Percentiles rank a stretch among this genome's conserved stretches.
phyloP scores from a whole-genome alignment of 164 flowering plant species.

The Aristolochia fimbriata region DNA sequence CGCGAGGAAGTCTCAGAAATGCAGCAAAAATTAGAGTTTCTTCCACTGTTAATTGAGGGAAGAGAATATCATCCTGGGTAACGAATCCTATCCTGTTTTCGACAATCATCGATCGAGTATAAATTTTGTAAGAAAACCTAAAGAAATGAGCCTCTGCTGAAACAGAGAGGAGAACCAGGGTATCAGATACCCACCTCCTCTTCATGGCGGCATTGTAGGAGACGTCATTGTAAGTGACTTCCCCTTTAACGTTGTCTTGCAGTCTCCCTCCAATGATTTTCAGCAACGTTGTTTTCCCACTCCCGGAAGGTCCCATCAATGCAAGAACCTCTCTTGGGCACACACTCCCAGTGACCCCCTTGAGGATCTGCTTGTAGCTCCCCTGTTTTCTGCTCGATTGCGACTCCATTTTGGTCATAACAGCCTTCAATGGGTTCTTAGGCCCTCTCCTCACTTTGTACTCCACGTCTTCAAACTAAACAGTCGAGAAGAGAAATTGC shows the following conservation, averaged over 20 bases:
- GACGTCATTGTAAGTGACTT: slow-evolving; percentile 67
- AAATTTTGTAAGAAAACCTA: too few species aligned
- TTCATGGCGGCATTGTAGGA: slow-evolving; percentile 72
- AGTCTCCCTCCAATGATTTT: slow-evolving; percentile 80
- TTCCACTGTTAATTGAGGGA: slow-evolving; percentile 90
- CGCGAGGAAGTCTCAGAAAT: slow-evolving; percentile 70
- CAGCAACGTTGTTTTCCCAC: slow-evolving; percentile 89
- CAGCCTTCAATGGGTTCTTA: slow-evolving; percentile 48
- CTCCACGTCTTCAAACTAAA: slow-evolving; percentile 88
- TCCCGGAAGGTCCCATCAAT: slow-evolving; percentile 98
- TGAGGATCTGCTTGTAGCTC: slow-evolving; percentile 64
- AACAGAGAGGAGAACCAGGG: not conserved
- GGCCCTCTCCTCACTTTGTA: slow-evolving; percentile 45
- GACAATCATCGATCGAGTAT: not conserved
- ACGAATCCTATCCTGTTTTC: slow-evolving; percentile 93
- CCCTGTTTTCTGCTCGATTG: slow-evolving; percentile 42
- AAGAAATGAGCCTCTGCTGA: not conserved
- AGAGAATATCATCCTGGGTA: slow-evolving; percentile 85
- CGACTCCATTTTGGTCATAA: slow-evolving; percentile 49
- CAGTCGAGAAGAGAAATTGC: not conserved
- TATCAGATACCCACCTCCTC: slow-evolving; percentile 40
- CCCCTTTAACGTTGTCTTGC: slow-evolving; percentile 64
- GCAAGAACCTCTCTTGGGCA: slow-evolving; percentile 91
- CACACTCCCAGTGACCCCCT: slow-evolving; percentile 81
- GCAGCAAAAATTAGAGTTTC: slow-evolving; percentile 87